Conservation (phyloP, 257 asterid species). For the Prunella vulgaris region DNA sequence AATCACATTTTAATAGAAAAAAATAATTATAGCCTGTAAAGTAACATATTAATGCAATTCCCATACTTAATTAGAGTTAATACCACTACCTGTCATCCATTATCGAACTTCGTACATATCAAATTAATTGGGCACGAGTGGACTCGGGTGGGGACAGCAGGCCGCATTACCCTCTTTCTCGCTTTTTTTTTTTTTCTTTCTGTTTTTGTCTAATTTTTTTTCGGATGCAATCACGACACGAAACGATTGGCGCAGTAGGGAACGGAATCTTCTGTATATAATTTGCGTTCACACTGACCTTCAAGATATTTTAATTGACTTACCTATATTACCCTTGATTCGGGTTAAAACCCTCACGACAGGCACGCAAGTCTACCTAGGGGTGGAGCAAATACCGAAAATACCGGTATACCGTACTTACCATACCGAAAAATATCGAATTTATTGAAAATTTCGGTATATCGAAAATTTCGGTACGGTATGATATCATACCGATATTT, state of each 20-base stretch:
- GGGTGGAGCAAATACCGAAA: too few relatives aligned
- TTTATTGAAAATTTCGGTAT: too few relatives aligned
- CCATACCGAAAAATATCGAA: too few relatives aligned
- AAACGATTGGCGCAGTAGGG: not conserved
- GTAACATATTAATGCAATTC: not conserved
- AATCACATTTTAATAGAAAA: not conserved
- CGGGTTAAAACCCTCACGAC: not conserved
- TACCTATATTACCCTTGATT: slow-evolving; percentile 16
- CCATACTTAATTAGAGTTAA: not conserved
- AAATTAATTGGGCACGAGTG: not conserved
- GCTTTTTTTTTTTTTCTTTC: not conserved
- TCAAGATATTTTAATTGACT: not conserved
- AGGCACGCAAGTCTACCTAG: too few relatives aligned
- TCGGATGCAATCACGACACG: not conserved
- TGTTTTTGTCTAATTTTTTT: not conserved
- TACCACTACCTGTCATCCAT: not conserved
- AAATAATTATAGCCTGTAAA: not conserved
- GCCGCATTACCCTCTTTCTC: not conserved
- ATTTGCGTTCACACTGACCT: slow-evolving; percentile 27
- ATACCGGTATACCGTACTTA: too few relatives aligned
- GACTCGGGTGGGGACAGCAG: not conserved
- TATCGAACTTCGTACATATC: slow-evolving; percentile 15
- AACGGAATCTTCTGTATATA: slow-evolving; percentile 25
- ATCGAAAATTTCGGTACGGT: too few relatives aligned
- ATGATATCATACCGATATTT: too few relatives aligned